Base-by-base conservation (phyloP, 371 early-diverging fungal species). In the Apophysomyces trapeziformis region DNA sequence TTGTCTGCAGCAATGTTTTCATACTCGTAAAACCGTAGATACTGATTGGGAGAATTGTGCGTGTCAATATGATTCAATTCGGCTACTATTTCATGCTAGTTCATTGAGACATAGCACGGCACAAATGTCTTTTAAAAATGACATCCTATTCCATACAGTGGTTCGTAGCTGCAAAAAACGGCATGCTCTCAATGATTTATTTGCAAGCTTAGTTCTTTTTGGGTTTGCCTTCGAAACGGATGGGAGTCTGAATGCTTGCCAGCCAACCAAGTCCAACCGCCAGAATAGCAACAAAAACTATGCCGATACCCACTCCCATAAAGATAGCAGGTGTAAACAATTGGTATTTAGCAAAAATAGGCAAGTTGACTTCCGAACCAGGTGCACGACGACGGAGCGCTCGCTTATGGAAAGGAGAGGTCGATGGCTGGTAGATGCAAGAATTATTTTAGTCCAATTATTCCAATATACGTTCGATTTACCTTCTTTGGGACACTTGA, bases 331-430 rank as follows among this genome's bases (percentile, higher is more conserved):
- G 76, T 11, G 77, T 74, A 47, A 83, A 83, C 26, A 83, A 66
- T 64, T 80, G 80, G 50, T 83, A 83, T 56, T 80, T 83, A 8
- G 66, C 78, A 69, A 83, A 83, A 35, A 83, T 77, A n/a, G 83
- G 76, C 44, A 68, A 58, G 9, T 71, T 70, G 13, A 54, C 11
- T 11, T 56, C 58, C 21, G 46, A 61, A 32, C 56, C 14, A 36
- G 79, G 79, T 16, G 73, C 77, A 60, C 79, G 77, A 43, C 79
- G 77, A 26, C 63, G 58, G 38, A 70, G 70, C 21, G 61, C 59
- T 59, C 66, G 59, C 57, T 68, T 66, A 16, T 66, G 57, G 58
- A 56, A 61, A 38, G 46, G 38, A 11, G 43, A 58, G 38, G 61
- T 38, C 14, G 63, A 47, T 44, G 21, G 13, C 32, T 38, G 60